phyloP scores from a whole-genome alignment of 768 basidiomycete species.

The Kwoniella sp. region DNA sequence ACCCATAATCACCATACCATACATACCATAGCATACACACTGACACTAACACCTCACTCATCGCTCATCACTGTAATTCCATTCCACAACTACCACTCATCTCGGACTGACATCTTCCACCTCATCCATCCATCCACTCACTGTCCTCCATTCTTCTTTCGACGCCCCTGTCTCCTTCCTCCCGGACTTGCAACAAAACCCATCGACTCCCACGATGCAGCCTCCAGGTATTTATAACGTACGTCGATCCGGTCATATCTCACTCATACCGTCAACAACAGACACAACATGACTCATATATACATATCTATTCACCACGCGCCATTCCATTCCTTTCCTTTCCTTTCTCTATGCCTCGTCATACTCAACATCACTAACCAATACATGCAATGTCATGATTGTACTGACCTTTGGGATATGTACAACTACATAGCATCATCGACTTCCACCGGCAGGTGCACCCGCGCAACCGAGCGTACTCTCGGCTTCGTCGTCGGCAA shows the following conservation, averaged over 20 bases:
- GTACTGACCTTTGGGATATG: neutral
- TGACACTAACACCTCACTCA: neutral
- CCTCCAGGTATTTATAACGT: constrained; percentile 39
- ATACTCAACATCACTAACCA: no score
- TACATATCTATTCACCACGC: neutral
- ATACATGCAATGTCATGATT: no score
- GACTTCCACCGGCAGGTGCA: constrained; percentile 22
- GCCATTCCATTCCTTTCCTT: neutral
- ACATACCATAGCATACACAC: neutral
- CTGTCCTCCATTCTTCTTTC: neutral
- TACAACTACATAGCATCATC: constrained; percentile 15
- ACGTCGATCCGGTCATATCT: constrained; percentile 9
- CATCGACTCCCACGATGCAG: constrained; percentile 25
- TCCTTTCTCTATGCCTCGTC: neutral
- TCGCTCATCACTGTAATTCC: constrained; percentile 1
- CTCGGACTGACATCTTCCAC: neutral
- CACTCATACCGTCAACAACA: neutral
- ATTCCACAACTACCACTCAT: neutral
- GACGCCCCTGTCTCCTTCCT: neutral
- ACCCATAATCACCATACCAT: no score
- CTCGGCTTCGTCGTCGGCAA: constrained; percentile 25
- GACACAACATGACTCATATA: neutral
- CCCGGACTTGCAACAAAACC: neutral
- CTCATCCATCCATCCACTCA: constrained; percentile 5
- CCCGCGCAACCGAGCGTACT: constrained; percentile 24